Conservation (phyloP, 306 rosid genomes). For the Dalbergia cultrata region DNA sequence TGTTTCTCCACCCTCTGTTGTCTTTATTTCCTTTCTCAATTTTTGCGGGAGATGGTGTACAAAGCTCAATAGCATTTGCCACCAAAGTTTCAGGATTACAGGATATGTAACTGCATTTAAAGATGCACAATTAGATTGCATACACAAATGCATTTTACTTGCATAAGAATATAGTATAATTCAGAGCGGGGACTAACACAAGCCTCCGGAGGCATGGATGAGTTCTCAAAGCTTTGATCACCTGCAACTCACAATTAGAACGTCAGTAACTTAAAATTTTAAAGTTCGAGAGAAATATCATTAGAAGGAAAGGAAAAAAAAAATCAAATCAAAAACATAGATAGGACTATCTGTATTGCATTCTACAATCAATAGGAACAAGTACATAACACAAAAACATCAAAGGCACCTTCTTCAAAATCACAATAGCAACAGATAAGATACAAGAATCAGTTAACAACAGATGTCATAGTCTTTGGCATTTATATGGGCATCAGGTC, state of each 20-base stretch:
- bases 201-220: conserved; percentile 77
- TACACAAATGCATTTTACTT: conserved; percentile 3
- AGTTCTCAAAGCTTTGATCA: conserved; percentile 88
- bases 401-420: not conserved
- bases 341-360: not conserved
- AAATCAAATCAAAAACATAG: conserved; percentile 4
- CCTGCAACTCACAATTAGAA: conserved; percentile 63
- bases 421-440: not conserved
- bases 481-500: not conserved
- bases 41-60: conserved; percentile 81
- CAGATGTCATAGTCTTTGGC: not conserved
- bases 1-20: conserved; percentile 93
- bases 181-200: conserved; percentile 73
- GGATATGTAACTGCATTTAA: conserved; percentile 88
- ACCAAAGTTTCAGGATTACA: conserved; percentile 95
- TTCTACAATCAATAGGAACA: conserved; percentile 30
- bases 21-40: conserved; percentile 77
- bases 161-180: conserved; percentile 6
- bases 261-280: conserved; percentile 29
- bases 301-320: not conserved
- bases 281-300: not conserved
- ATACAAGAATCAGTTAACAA: not conserved
- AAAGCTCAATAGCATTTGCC: conserved; percentile 96
- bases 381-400: not conserved
- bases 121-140: conserved; percentile 41